Evolutionary conservation across 2,329 filamentous ascomycete genomes (phyloP).

Genomic region (Cladobotryum protrusum): DNA sequence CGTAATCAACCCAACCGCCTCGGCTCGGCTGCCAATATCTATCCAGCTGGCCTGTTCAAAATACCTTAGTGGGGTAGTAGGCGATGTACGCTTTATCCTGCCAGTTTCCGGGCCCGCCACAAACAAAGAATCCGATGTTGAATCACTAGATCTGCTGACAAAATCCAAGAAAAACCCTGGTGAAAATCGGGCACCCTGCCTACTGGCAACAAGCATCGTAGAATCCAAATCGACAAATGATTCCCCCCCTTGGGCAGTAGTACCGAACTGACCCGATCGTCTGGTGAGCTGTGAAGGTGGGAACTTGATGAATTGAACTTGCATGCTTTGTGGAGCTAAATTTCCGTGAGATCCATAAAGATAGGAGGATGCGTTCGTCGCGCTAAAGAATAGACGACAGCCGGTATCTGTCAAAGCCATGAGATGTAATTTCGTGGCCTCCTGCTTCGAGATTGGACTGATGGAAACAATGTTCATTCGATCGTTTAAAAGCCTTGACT

Average conservation of each 20-base stretch:
- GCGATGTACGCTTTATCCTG: slow-evolving; percentile 60
- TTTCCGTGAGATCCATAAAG: slow-evolving; percentile 54
- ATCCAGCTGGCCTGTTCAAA: slow-evolving; percentile 79
- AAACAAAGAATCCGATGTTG: slow-evolving; percentile 65
- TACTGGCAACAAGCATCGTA: slow-evolving; percentile 42
- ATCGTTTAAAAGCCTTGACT: slow-evolving; percentile 63
- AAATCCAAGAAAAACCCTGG: slow-evolving; percentile 92
- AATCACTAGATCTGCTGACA: slow-evolving; percentile 56
- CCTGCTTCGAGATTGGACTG: slow-evolving; percentile 71
- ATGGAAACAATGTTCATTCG: slow-evolving; percentile 74
- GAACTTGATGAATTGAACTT: slow-evolving; percentile 94
- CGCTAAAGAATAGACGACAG: slow-evolving; percentile 86
- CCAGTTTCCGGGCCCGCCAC: slow-evolving; percentile 83
- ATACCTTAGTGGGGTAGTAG: slow-evolving; percentile 52
- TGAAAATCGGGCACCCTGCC: slow-evolving; percentile 58
- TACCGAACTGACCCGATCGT: slow-evolving; percentile 22
- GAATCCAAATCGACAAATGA: slow-evolving; percentile 42
- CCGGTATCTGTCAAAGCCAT: slow-evolving; percentile 88
- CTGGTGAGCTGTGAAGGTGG: slow-evolving; percentile 52
- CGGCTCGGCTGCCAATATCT: slow-evolving; percentile 63
- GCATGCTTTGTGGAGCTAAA: slow-evolving; percentile 83
- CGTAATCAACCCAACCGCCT: slow-evolving; percentile 74
- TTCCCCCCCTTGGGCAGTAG: slow-evolving; percentile 25
- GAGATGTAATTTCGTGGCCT: slow-evolving; percentile 78
- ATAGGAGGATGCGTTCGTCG: slow-evolving; percentile 70